Conservation (phyloP, 176 grass and related monocot species). For the Ananas comosus region DNA sequence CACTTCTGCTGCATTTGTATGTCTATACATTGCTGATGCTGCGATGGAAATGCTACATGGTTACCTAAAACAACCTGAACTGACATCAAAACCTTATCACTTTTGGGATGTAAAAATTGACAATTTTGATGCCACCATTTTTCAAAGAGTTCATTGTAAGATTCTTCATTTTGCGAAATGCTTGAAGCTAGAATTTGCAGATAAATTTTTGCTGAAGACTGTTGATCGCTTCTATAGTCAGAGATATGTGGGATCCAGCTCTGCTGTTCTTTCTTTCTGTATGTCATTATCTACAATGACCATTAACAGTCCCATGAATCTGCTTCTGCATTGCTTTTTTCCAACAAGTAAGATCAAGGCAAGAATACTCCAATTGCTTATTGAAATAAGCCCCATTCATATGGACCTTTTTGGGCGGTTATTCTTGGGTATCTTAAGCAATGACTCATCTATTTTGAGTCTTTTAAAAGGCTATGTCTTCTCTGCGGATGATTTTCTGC, state of each 20-base stretch:
- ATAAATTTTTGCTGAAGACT: constrained; percentile 58
- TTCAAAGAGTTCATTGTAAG: constrained; percentile 53
- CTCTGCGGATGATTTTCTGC: constrained; percentile 45
- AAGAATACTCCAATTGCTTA: constrained; percentile 44
- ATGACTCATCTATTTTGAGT: constrained; percentile 33
- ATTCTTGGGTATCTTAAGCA: constrained; percentile 46
- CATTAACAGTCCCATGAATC: constrained; percentile 42
- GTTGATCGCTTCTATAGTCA: constrained; percentile 32
- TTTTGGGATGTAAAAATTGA: constrained; percentile 31
- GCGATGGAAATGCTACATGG: constrained; percentile 46
- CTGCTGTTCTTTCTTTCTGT: constrained; percentile 39
- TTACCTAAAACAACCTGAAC: constrained; percentile 29
- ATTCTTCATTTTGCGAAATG: constrained; percentile 52
- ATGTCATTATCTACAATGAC: constrained; percentile 59
- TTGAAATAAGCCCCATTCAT: constrained; percentile 65
- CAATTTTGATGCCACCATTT: constrained; percentile 33
- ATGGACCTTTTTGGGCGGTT: constrained; percentile 59
- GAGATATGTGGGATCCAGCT: constrained; percentile 31
- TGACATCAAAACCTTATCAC: constrained; percentile 30
- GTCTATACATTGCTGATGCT: constrained; percentile 50
- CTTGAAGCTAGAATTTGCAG: constrained; percentile 64
- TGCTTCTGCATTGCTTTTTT: constrained; percentile 58
- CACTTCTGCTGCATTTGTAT: constrained; percentile 39
- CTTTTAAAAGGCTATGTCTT: constrained; percentile 25
- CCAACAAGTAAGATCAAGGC: constrained; percentile 60